A percentile compares a stretch with the other conserved stretches of the same genome.
Evolutionary conservation across 108 stramenopile genomes (phyloP).

Genomic region (Bacterosira constricta): DNA sequence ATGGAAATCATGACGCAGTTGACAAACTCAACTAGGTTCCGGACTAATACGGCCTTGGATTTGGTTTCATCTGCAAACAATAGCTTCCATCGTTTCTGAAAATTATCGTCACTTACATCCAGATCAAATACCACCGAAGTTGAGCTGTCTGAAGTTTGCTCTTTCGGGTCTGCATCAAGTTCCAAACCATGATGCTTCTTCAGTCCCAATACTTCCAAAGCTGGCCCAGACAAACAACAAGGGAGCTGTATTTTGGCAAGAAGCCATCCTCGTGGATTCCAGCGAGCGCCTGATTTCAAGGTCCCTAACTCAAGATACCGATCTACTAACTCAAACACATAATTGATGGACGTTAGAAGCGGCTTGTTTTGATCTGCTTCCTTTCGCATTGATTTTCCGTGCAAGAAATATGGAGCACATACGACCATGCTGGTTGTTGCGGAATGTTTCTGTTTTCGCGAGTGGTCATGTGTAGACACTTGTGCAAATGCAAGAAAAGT

Average conservation of each 20-base stretch:
- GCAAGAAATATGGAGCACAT: constrained; percentile 35
- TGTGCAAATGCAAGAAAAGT: constrained; percentile 38
- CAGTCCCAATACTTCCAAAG: constrained; percentile 28
- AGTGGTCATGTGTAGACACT: constrained; percentile 6
- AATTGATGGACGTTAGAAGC: constrained; percentile 14
- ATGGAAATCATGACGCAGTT: constrained; percentile 32
- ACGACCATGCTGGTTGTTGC: constrained; percentile 27
- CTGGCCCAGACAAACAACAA: constrained; percentile 27
- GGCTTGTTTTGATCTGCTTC: neutral
- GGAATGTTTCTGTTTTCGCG: constrained; percentile 6
- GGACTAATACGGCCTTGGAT: constrained; percentile 13
- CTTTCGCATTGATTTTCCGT: constrained; percentile 1
- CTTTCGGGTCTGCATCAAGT: neutral
- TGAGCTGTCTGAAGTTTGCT: neutral
- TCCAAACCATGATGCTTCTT: constrained; percentile 25
- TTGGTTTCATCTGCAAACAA: constrained; percentile 11
- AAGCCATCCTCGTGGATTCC: constrained; percentile 50
- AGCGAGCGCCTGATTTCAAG: constrained; percentile 15
- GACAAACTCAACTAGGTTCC: constrained; percentile 32
- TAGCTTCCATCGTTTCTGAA: constrained; percentile 20
- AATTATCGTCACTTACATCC: neutral
- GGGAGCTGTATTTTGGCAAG: constrained; percentile 42
- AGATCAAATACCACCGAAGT: neutral
- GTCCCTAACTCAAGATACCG: constrained; percentile 42
- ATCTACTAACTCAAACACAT: constrained; percentile 41